Percentiles rank a stretch among this genome's conserved stretches.
phyloP scores from a whole-genome alignment of 2,329 filamentous ascomycete genomes.

The Epichloe bromicola region DNA sequence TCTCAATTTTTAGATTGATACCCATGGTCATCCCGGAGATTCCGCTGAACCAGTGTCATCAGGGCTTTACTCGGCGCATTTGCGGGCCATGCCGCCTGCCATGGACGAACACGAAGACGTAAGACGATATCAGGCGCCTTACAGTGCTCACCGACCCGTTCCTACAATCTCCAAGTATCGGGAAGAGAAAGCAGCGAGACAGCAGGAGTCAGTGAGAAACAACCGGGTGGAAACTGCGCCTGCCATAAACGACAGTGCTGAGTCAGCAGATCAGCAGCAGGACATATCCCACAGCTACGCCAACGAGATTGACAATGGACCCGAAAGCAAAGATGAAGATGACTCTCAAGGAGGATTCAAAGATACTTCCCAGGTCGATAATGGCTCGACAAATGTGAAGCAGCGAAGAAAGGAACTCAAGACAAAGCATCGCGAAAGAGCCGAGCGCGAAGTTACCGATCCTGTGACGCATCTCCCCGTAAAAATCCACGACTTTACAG shows the following conservation, averaged over 20 bases:
- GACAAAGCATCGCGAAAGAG: constrained; percentile 28
- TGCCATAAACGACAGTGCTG: neutral
- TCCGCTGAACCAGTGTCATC: neutral
- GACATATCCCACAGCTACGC: neutral
- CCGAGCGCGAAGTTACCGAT: constrained; percentile 54
- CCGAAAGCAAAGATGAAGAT: constrained; percentile 9
- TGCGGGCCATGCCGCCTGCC: constrained; percentile 21
- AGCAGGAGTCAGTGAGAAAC: constrained; percentile 23
- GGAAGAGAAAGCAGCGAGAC: constrained; percentile 32
- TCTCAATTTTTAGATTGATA: neutral
- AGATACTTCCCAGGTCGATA: constrained; percentile 24
- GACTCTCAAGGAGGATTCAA: constrained; percentile 10
- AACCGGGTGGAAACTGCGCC: constrained; percentile 11
- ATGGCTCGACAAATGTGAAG: constrained; percentile 27
- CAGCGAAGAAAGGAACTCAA: constrained; percentile 36
- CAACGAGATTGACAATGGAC: constrained; percentile 4
- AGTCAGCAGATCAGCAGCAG: neutral
- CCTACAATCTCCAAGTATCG: constrained; percentile 37
- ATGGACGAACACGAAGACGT: constrained; percentile 24
- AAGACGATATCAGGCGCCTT: constrained; percentile 26
- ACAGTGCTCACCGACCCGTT: constrained; percentile 29
- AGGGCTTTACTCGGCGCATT: neutral
- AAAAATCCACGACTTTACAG: constrained; percentile 54
- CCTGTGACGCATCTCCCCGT: constrained; percentile 60
- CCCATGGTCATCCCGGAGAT: neutral